These are phyloP conservation scores for Arthroderma sp. DNA, from an alignment of 2,329 filamentous ascomycete species.

Conservation along the genomic window DNA sequence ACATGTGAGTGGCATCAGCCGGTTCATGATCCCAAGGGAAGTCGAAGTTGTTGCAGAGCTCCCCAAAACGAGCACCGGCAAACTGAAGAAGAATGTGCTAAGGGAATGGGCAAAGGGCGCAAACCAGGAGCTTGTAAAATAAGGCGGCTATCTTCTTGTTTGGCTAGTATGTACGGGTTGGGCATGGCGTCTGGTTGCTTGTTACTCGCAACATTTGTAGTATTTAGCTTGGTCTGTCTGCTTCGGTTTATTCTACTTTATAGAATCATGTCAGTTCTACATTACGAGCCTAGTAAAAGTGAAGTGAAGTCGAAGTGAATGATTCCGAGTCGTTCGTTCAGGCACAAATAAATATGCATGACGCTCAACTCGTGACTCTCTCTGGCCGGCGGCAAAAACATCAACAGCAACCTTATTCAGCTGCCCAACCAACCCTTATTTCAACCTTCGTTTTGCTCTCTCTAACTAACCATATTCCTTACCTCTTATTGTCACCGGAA, in stretches of 20 bases:
- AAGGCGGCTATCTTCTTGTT: conserved; percentile 1
- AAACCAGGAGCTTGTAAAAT: conserved; percentile 16
- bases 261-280: not conserved
- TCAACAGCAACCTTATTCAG: no score
- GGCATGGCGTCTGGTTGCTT: not conserved
- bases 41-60: conserved; percentile 72
- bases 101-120: conserved; percentile 65
- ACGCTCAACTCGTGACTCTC: no score
- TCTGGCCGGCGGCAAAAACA: no score
- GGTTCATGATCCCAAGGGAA: conserved; percentile 71
- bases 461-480: no score
- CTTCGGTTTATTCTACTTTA: not conserved
- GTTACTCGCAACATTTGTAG: not conserved
- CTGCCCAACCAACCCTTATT: no score
- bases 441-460: no score
- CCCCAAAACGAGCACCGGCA: conserved; percentile 94
- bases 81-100: conserved; percentile 89
- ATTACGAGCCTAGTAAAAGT: no score
- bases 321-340: no score
- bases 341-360: no score
- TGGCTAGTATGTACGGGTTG: not conserved
- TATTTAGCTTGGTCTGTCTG: not conserved
- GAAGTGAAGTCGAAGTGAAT: no score
- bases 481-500: no score
- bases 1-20: conserved; percentile 64